Conservation (phyloP, 352 stramenopile genomes). For the Heterotrichella gracilis region DNA sequence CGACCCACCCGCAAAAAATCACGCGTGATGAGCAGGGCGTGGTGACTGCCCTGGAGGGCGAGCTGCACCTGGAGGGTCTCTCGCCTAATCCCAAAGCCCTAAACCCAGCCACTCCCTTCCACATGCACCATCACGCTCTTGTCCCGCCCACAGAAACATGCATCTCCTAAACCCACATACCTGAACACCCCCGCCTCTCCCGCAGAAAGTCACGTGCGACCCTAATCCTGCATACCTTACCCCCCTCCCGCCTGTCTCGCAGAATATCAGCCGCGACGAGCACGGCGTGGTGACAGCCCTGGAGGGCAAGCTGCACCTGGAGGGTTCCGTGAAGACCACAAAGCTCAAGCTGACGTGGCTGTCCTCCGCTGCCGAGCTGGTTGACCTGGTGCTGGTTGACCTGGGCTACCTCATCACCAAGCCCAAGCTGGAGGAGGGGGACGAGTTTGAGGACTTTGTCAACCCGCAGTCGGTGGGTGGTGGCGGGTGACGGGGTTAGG, state of each 20-base stretch:
- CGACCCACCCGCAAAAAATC: no score
- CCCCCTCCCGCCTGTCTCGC: no score
- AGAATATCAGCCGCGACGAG: conserved; percentile 54
- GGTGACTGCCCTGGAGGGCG: no score
- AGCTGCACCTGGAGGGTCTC: no score
- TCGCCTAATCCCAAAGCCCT: no score
- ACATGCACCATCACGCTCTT: no score
- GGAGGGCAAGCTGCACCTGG: conserved; percentile 31
- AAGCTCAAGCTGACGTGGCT: conserved; percentile 64
- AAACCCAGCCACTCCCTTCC: no score
- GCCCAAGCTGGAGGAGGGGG: conserved; percentile 80
- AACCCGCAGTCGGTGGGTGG: conserved; percentile 66
- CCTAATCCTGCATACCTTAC: no score
- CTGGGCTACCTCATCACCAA: conserved; percentile 95
- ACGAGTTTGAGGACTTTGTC: conserved; percentile 82
- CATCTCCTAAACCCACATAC: no score
- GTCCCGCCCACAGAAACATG: no score
- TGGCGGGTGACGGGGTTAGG: no score
- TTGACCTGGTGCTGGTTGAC: conserved; percentile 49
- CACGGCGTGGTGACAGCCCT: conserved; percentile 24
- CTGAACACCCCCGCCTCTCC: not conserved
- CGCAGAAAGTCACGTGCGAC: not conserved
- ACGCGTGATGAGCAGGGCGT: no score
- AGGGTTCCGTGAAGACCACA: conserved; percentile 39
- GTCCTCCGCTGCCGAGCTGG: conserved; percentile 31